A percentile compares a stretch with the other conserved stretches of the same genome.
phyloP scores from a whole-genome alignment of 257 asterid genomes.

The Solanum tacnaense region DNA sequence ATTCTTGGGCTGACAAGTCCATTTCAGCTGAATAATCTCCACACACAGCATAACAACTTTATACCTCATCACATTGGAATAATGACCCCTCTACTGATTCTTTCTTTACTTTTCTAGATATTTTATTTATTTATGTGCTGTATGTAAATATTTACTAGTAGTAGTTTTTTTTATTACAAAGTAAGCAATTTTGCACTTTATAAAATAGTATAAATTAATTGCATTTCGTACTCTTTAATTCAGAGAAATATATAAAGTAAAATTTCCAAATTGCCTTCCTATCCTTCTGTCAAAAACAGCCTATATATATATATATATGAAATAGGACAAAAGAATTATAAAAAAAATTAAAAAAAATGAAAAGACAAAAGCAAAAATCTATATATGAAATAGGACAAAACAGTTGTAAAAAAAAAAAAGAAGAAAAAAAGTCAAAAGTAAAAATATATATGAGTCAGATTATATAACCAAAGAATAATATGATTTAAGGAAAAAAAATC shows the following conservation, averaged over 20 bases:
- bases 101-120: neutral
- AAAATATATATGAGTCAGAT: neutral
- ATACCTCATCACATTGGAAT: neutral
- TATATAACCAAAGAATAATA: neutral
- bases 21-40: neutral
- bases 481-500: neutral
- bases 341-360: too few relatives aligned
- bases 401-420: neutral
- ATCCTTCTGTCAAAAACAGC: neutral
- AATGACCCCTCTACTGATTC: neutral
- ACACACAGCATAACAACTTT: neutral
- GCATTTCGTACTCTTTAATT: neutral
- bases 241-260: neutral
- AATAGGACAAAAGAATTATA: neutral
- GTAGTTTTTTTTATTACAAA: neutral
- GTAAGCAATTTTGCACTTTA: neutral
- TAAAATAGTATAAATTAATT: neutral
- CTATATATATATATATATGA: too few relatives aligned
- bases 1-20: neutral
- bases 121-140: neutral
- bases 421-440: too few relatives aligned
- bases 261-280: neutral
- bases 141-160: neutral
- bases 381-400: neutral
- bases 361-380: neutral